Evolutionary conservation across 2,329 filamentous ascomycete species (phyloP).

Genomic region (Trematosphaeria pertusa): DNA sequence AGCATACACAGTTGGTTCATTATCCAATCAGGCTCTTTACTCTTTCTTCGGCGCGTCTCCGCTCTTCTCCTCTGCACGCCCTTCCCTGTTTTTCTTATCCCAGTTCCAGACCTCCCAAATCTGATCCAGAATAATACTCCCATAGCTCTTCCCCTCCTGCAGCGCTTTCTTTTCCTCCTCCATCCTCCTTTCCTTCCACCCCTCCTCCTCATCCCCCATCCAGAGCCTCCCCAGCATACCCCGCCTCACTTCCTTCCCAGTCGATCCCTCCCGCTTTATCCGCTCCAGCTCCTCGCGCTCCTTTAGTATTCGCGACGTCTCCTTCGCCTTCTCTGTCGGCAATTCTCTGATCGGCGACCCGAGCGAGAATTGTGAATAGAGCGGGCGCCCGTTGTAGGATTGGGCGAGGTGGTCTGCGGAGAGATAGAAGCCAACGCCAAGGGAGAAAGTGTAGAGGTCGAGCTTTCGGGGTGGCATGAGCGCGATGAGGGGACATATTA

Average conservation of each 20-base stretch:
- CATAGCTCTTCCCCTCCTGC: slow-evolving; percentile 50
- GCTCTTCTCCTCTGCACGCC: slow-evolving; percentile 30
- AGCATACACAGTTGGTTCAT: no score
- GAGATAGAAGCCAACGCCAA: slow-evolving; percentile 57
- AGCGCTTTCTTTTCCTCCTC: slow-evolving; percentile 53
- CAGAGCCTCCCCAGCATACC: slow-evolving; percentile 43
- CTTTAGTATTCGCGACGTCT: slow-evolving; percentile 44
- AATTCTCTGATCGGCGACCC: slow-evolving; percentile 23
- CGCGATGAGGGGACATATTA: slow-evolving; percentile 63
- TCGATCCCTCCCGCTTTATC: slow-evolving; percentile 38
- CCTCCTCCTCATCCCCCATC: slow-evolving; percentile 51
- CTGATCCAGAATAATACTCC: slow-evolving; percentile 53
- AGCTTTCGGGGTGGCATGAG: slow-evolving; percentile 67
- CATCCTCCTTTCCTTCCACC: slow-evolving; percentile 54
- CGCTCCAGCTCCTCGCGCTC: slow-evolving; percentile 45
- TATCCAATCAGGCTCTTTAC: no score
- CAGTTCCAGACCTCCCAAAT: slow-evolving; percentile 58
- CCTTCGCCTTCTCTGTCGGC: slow-evolving; percentile 47
- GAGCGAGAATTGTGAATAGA: slow-evolving; percentile 41
- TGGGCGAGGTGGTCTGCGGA: slow-evolving; percentile 58
- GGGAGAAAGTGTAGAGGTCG: slow-evolving; percentile 65
- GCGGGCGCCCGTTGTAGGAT: slow-evolving; percentile 48
- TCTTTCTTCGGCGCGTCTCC: slow-evolving; percentile 31
- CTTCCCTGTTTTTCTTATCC: slow-evolving; percentile 43
- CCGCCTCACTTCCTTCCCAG: slow-evolving; percentile 31